Percentiles rank a stretch among this genome's conserved stretches.
Conservation (phyloP, 2,329 filamentous ascomycete species). For the Dactylellina drechsleri region DNA sequence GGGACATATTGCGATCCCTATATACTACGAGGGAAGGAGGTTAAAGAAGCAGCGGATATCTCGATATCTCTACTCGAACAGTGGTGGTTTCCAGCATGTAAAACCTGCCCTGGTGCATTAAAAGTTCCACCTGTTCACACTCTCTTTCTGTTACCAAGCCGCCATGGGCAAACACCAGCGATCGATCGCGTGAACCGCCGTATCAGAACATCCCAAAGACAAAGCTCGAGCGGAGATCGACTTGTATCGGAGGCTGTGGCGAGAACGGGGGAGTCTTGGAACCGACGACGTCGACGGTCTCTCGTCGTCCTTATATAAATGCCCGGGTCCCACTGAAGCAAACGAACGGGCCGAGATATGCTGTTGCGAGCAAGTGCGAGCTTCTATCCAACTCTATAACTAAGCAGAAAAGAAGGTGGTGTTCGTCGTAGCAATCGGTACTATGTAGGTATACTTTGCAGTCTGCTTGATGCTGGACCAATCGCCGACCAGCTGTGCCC, state of each 20-base stretch:
- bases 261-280: background rate
- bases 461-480: too few species aligned
- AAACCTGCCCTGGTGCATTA: too few species aligned
- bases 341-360: background rate
- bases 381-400: background rate
- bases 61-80: background rate
- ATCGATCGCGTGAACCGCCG: constrained; percentile 16
- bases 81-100: too few species aligned
- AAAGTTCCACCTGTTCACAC: constrained; percentile 6
- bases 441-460: background rate
- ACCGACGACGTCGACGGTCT: constrained; percentile 2
- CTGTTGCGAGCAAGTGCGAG: constrained; percentile 2
- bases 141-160: constrained; percentile 3
- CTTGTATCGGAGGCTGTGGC: constrained; percentile 19
- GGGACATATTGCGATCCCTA: constrained; percentile 41
- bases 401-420: constrained; percentile 15
- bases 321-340: constrained; percentile 1
- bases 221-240: constrained; percentile 3
- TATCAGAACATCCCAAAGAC: constrained; percentile 38
- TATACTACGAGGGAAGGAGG: background rate
- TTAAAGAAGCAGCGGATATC: background rate
- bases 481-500: too few species aligned
- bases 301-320: background rate
- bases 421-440: background rate
- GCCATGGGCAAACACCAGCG: constrained; percentile 32